Base-by-base conservation (phyloP, 31 red algal genomes). In the Odonthalia washingtoniensis region DNA sequence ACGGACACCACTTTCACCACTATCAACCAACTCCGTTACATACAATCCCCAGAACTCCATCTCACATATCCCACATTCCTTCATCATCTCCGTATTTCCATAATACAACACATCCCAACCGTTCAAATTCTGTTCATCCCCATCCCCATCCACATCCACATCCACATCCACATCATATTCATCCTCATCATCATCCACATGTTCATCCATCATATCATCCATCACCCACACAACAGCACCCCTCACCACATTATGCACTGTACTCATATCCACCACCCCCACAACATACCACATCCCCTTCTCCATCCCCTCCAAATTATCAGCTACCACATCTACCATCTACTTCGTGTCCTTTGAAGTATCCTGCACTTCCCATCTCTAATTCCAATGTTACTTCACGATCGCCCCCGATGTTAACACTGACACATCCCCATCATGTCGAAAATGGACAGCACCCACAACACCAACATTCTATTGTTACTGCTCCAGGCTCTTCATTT, bases 41-140 rank as follows among this genome's bases (percentile, higher is more conserved):
- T 65, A 16, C 73, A 75, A n/a, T 80, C 72, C 73, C 61, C 53
- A 45, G 24, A 39, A 44, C 36, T 78, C 86, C 52, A 70, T 31
- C 86, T 26, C 57, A 89, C 86, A 60, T 75, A 28, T 72, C 72
- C 18, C 84, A 60, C 75, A 33, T 3, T 53, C 32, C 75, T 53
- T 43, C 33, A 61, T 18, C 74, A 61, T 3, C 40, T 72, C 26
- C 79, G 6, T 17, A 27, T 70, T 26, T 26, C 27, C 12, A 6
- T 21, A 33, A 70, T 70, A 6, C 66, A 57, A 57, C 49, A 57
- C 9, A 9, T 57, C 49, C 21, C 9, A 14, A 9, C 21, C 49
- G 21, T 57, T 57, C 66, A 6, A 70, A 36, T 70, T 30, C 64
- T 67, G 38, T 45, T 64, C 80, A 40, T 64, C 60, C 80, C 62